Percentiles rank a stretch among this genome's conserved stretches.
Evolutionary conservation across 495 filamentous ascomycete species (phyloP).

Genomic region (Penicillium salamii): DNA sequence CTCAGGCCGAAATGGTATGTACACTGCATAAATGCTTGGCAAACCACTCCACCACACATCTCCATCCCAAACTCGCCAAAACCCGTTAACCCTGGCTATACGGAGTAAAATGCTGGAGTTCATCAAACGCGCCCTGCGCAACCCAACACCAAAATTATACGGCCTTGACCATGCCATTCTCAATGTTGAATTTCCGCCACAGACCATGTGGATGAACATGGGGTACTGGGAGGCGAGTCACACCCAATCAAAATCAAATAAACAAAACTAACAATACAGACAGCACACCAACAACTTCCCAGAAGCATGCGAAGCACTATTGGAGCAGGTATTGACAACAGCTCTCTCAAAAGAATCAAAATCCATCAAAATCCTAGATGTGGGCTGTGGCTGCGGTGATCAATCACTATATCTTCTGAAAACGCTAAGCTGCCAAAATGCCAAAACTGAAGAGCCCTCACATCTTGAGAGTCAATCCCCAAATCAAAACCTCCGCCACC

Average conservation of each 20-base stretch:
- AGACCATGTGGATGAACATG: conserved; percentile 43
- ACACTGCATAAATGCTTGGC: background rate
- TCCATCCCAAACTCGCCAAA: background rate
- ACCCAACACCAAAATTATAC: conserved; percentile 14
- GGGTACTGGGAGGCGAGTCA: conserved; percentile 35
- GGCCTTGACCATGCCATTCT: conserved; percentile 36
- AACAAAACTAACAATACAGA: background rate
- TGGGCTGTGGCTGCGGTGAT: conserved; percentile 52
- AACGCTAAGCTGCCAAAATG: background rate
- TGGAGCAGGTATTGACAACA: conserved; percentile 40
- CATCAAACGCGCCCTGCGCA: conserved; percentile 2
- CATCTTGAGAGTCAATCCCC: background rate
- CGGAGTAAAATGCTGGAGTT: conserved; percentile 9
- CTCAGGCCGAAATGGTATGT: no score
- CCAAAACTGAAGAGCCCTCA: background rate
- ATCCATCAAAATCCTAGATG: conserved; percentile 36
- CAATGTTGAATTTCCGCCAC: conserved; percentile 27
- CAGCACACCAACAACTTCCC: conserved; percentile 33
- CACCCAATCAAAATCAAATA: background rate
- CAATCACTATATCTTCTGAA: conserved; percentile 34
- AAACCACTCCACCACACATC: background rate
- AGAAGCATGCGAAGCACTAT: conserved; percentile 38
- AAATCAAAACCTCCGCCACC: background rate
- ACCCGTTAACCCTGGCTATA: background rate
- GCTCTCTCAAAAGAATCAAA: conserved; percentile 19